These are phyloP conservation scores for Cadophora luteo-olivacea DNA, from an alignment of 2,329 filamentous ascomycete species.

Conservation along the genomic window DNA sequence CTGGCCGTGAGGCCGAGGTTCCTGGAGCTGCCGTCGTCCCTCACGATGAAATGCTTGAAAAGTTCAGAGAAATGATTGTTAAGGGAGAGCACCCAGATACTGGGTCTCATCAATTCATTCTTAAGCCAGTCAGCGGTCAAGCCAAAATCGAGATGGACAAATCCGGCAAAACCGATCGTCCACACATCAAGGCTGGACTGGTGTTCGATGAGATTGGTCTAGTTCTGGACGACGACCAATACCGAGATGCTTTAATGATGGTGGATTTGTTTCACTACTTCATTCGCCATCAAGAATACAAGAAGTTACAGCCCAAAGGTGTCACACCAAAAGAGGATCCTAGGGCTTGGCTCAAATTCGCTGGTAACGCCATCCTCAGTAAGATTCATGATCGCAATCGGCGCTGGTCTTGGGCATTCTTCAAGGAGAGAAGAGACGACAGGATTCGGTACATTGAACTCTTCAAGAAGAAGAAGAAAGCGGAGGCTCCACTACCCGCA, in stretches of 20 bases:
- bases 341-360: slow-evolving; percentile 90
- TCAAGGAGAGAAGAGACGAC: slow-evolving; percentile 90
- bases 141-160: slow-evolving; percentile 97
- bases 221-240: slow-evolving; percentile 97
- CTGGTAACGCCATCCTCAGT: slow-evolving; percentile 83
- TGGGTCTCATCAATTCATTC: slow-evolving; percentile 82
- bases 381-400: slow-evolving; percentile 96
- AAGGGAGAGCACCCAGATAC: slow-evolving; percentile 63
- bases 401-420: slow-evolving; percentile 95
- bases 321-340: slow-evolving; percentile 87
- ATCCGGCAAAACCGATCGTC: slow-evolving; percentile 76
- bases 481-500: slow-evolving; percentile 69
- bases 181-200: slow-evolving; percentile 88
- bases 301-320: slow-evolving; percentile 85
- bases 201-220: slow-evolving; percentile 98
- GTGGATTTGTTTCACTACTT: slow-evolving; percentile 99
- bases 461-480: slow-evolving; percentile 88
- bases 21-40: slow-evolving; percentile 64
- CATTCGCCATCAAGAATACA: slow-evolving; percentile 96
- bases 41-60: slow-evolving; percentile 78
- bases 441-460: slow-evolving; percentile 87
- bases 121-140: slow-evolving; percentile 94
- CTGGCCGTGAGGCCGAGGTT: slow-evolving; percentile 74
- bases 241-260: slow-evolving; percentile 96
- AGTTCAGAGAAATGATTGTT: slow-evolving; percentile 82